These are phyloP conservation scores for Dioszegia aurantiaca DNA, from an alignment of 768 basidiomycete species.

Conservation along the genomic window DNA sequence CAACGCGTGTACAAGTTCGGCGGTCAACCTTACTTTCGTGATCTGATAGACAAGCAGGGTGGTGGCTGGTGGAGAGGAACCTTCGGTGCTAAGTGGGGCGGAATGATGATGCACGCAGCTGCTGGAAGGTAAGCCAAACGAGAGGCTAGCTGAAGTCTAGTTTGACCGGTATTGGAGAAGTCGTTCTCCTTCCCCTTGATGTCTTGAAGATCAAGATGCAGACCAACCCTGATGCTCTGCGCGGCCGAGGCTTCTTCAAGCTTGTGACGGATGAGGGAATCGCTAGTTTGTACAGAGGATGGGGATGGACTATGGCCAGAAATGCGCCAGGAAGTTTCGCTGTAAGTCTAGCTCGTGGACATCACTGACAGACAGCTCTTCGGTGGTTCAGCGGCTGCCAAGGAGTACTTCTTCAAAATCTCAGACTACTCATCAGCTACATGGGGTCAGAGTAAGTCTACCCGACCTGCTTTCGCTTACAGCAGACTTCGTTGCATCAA, in stretches of 20 bases:
- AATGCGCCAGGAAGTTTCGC: slow-evolving; percentile 96
- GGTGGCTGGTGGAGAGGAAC: slow-evolving; percentile 73
- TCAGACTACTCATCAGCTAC: slow-evolving; percentile 91
- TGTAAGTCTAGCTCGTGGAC: slow-evolving; percentile 57
- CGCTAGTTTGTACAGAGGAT: slow-evolving; percentile 81
- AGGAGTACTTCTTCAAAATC: slow-evolving; percentile 86
- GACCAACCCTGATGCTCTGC: slow-evolving; percentile 93
- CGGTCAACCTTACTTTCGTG: slow-evolving; percentile 96
- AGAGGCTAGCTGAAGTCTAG: slow-evolving; percentile 42
- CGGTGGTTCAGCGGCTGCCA: slow-evolving; percentile 89
- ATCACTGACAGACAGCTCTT: slow-evolving; percentile 66
- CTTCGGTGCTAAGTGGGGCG: slow-evolving; percentile 93
- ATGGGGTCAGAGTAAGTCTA: slow-evolving; percentile 74
- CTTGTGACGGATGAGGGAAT: slow-evolving; percentile 90
- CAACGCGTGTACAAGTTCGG: slow-evolving; percentile 98
- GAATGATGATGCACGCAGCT: slow-evolving; percentile 89
- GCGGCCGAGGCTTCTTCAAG: slow-evolving; percentile 81
- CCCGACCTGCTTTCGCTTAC: neutral
- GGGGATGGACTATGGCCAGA: slow-evolving; percentile 98
- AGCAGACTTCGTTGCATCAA: slow-evolving; percentile 80
- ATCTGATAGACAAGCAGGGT: slow-evolving; percentile 78
- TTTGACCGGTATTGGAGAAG: slow-evolving; percentile 84
- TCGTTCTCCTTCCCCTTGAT: slow-evolving; percentile 94
- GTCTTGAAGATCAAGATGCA: slow-evolving; percentile 98
- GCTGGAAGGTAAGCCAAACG: slow-evolving; percentile 72